Base-by-base conservation (phyloP, 345 rosid genomes). In the Dipteronia sinensis region DNA sequence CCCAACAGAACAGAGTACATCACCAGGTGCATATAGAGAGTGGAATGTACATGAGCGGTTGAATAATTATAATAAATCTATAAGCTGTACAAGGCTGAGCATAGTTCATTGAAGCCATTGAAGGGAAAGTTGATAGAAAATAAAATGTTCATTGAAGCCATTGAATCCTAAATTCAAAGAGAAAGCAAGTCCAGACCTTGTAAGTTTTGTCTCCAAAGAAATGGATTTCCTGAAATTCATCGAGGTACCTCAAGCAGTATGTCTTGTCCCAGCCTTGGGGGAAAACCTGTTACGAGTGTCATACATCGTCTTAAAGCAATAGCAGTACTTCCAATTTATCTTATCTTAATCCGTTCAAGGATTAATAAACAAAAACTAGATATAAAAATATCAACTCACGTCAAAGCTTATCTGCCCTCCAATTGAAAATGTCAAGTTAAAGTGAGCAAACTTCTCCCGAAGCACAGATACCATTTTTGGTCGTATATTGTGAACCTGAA, bases 191-290 rank as follows among this genome's bases (percentile, higher is more conserved):
- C 72, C 66, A 31, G 64, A 95, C 99, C 96, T 93, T 88, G 89
- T 92, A 94, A 65, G 99, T 96, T 86, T 94, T 96, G 91, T 96
- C 99, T 56, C 99, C 99, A 74, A 96, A 96, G 86, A 96, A 96
- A 88, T 96, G 99, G 73, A 96, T 92, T 83, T 94, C 97, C 22
- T 71, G 79, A 74, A 91, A 96, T 16, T 88, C 95, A 20, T 88
- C 85, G 27, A 96, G 98, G 84, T 87, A 96, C 69, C 85, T 90
- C 90, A 96, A 84, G 87, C 99, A 94, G 82, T 94, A 96, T 65
- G 99, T 96, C 88, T 96, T 96, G 84, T 96, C 99, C 99, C 99
- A 96, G 72, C 99, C 98, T 77, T 79, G 87, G 66, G 99, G 99
- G 80, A 96, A 96, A 76, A 90, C 98, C 99, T 96, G 82, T 65